phyloP scores from a whole-genome alignment of 306 rosid genomes.

The Cicer yamashitae region DNA sequence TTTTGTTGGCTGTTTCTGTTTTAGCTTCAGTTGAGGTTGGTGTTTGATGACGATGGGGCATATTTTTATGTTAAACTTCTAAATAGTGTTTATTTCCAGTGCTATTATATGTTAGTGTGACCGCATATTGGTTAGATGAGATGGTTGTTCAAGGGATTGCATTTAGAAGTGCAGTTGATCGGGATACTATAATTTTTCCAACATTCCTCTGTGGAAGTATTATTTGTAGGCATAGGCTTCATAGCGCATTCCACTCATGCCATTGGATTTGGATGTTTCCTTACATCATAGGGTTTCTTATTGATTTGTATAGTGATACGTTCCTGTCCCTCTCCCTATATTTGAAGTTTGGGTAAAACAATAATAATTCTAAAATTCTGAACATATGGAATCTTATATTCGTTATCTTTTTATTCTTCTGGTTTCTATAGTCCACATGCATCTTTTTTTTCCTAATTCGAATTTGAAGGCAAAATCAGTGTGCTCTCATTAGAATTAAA shows the following conservation, averaged over 20 bases:
- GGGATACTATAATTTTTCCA: neutral
- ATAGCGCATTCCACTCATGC: conserved; percentile 8
- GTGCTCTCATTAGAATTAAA: conserved; percentile 22
- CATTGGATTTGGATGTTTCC: conserved; percentile 1
- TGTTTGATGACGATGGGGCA: conserved; percentile 20
- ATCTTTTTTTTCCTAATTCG: conserved; percentile 12
- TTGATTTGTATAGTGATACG: conserved; percentile 6
- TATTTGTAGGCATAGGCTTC: neutral
- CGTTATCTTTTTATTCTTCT: conserved; percentile 17
- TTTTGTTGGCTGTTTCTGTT: conserved; percentile 5
- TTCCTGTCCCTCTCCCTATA: conserved; percentile 14
- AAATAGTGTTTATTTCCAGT: conserved; percentile 9
- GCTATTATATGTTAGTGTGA: neutral
- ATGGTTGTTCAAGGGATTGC: conserved; percentile 30
- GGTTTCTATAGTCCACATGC: conserved; percentile 11
- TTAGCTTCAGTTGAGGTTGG: conserved; percentile 23
- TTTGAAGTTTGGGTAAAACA: conserved; percentile 32
- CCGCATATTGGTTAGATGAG: neutral
- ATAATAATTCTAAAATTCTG: conserved; percentile 5
- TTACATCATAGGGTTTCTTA: neutral
- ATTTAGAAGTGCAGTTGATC: conserved; percentile 13
- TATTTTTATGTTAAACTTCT: conserved; percentile 2
- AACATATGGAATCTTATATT: conserved; percentile 12
- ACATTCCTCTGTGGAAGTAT: neutral
- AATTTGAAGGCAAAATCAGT: conserved; percentile 26